These are phyloP conservation scores for Cyclotella sp. DNA, from an alignment of 108 stramenopile species.

Conservation along the genomic window DNA sequence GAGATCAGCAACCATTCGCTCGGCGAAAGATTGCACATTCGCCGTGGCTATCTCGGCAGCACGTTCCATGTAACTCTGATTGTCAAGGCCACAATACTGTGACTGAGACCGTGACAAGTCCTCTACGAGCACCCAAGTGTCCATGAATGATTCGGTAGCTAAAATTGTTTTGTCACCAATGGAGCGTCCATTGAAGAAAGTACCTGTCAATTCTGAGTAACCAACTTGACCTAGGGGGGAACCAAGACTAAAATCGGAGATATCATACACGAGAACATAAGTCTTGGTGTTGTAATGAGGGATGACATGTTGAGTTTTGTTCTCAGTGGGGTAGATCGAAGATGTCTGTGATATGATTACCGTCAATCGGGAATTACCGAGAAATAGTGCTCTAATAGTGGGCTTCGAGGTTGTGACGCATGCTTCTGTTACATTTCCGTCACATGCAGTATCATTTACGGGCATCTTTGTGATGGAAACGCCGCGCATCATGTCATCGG, in stretches of 20 bases:
- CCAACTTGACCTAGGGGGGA: constrained; percentile 22
- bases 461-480: constrained; percentile 38
- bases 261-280: constrained; percentile 23
- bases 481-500: background rate
- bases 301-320: constrained; percentile 17
- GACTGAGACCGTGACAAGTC: constrained; percentile 17
- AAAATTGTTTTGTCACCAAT: constrained; percentile 13
- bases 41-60: constrained; percentile 17
- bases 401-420: constrained; percentile 20
- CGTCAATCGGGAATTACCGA: constrained; percentile 26
- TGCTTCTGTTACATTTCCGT: background rate
- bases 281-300: constrained; percentile 1
- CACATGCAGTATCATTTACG: constrained; percentile 12
- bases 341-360: constrained; percentile 12
- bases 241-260: constrained; percentile 16
- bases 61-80: constrained; percentile 13
- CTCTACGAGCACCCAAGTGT: constrained; percentile 14
- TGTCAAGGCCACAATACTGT: too few relatives aligned
- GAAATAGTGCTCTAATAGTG: constrained; percentile 17
- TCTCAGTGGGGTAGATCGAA: background rate
- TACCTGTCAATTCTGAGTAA: constrained; percentile 24
- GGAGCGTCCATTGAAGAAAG: constrained; percentile 21
- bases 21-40: constrained; percentile 7
- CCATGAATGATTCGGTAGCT: constrained; percentile 20
- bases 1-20: constrained; percentile 33